Evolutionary conservation across 176 grass and related monocot species (phyloP).

Genomic region (Oryza coarctata): DNA sequence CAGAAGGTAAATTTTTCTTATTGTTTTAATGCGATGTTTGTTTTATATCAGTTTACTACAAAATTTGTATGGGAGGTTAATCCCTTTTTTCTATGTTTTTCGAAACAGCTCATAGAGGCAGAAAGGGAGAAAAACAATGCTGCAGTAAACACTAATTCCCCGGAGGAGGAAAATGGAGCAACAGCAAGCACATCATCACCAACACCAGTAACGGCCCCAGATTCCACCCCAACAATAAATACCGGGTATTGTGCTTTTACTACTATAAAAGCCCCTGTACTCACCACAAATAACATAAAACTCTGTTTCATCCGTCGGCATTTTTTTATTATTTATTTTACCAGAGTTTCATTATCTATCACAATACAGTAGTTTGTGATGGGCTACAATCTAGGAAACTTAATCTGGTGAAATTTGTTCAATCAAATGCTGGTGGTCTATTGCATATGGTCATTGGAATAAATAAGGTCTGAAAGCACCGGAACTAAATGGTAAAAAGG

Average conservation of each 20-base stretch:
- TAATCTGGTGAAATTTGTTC: not conserved
- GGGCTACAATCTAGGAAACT: not conserved
- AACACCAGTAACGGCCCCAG: conserved; percentile 12
- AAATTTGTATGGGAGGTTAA: not conserved
- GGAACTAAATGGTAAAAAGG: not conserved
- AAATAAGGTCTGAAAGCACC: not conserved
- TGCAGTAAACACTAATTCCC: conserved; percentile 14
- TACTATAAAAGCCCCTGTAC: not conserved
- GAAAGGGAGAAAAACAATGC: conserved; percentile 42
- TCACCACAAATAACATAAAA: not conserved
- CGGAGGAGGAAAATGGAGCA: conserved; percentile 36
- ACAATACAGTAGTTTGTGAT: not conserved
- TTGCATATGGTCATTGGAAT: not conserved
- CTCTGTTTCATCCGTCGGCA: not conserved
- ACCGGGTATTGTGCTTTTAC: conserved; percentile 46
- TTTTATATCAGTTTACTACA: not conserved
- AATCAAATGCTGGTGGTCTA: not conserved
- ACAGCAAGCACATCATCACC: conserved; percentile 28
- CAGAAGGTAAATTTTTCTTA: conserved; percentile 43
- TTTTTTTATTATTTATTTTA: not conserved
- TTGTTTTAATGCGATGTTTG: not conserved
- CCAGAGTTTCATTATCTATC: not conserved
- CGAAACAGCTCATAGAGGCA: conserved; percentile 45
- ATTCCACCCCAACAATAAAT: conserved; percentile 39
- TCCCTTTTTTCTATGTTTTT: conserved; percentile 20